Evolutionary conservation across 1,284 basidiomycete species (phyloP), one percentile per base, ranked within the genome.

Genomic region (Takashimella tepidaria): DNA sequence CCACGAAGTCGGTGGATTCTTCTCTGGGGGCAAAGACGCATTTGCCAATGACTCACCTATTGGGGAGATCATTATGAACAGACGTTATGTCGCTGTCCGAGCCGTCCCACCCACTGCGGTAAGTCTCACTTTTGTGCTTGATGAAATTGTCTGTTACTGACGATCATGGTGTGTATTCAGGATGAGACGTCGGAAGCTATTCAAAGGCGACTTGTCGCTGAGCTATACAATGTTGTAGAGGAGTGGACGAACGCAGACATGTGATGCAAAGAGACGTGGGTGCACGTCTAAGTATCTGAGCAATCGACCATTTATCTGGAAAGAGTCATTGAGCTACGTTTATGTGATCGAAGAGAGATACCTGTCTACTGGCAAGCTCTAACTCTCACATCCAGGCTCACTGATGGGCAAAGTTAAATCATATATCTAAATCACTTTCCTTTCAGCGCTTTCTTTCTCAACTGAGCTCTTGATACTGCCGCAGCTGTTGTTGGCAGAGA

Each of bases 171-270:
- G 21, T 25, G 19, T 16, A 26, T 12, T 4, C 31, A 64, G 57
- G 47, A 54, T 11, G 89, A 92, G 76, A 84, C 79, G n/a, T 81
- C 83, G 0, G 66, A 75, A 44, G 81, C 89, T 46, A 86, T 86
- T 1, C 92, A 97, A 69, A 84, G 84, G 59, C 80, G 88, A 42
- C 83, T 93, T 19, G 83, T 91, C 45, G 79, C 79, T 59, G 88
- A 92, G 63, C 89, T 93, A 67, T 95, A 93, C 68, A 80, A 81
- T 3, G 85, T 84, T 2, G 85, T 92, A 5, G 83, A 86, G 52
- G 89, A 95, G 57, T 81, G 80, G 67, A 64, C 63, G 24, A 61
- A 52, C 21, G 54, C 56, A 3, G 60, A 55, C 47, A 63, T 60
- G 59, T 23, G 27, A n/a, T n/a, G n/a, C n/a, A n/a, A n/a, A n/a